Conservation (phyloP, 2,329 filamentous ascomycete genomes). For the Cryphonectria nitschkei region DNA sequence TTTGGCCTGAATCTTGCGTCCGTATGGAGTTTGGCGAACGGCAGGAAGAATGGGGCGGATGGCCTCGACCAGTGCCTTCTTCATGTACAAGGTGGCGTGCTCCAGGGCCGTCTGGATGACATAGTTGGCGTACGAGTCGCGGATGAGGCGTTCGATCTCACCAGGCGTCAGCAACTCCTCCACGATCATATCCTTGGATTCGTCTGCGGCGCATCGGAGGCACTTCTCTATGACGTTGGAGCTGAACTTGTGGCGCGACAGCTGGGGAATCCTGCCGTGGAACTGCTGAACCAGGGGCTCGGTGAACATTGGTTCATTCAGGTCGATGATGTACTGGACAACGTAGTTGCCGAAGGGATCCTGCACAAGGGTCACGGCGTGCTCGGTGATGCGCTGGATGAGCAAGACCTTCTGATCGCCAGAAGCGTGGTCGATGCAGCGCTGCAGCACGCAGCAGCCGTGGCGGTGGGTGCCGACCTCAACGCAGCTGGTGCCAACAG, state of each 20-base stretch:
- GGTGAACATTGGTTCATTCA: slow-evolving; percentile 86
- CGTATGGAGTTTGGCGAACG: slow-evolving; percentile 90
- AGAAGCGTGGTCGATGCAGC: slow-evolving; percentile 96
- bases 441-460: slow-evolving; percentile 95
- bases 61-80: slow-evolving; percentile 76
- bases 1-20: slow-evolving; percentile 90
- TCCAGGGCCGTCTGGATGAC: slow-evolving; percentile 96
- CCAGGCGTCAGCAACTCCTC: slow-evolving; percentile 74
- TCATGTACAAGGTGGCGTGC: slow-evolving; percentile 74
- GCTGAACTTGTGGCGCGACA: slow-evolving; percentile 97
- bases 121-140: slow-evolving; percentile 95
- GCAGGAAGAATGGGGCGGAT: slow-evolving; percentile 83
- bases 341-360: slow-evolving; percentile 99
- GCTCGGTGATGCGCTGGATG: slow-evolving; percentile 82
- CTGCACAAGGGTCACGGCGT: slow-evolving; percentile 88
- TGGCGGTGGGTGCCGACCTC: slow-evolving; percentile 95
- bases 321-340: slow-evolving; percentile 96
- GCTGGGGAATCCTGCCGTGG: slow-evolving; percentile 68
- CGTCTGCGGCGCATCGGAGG: slow-evolving; percentile 77
- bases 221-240: slow-evolving; percentile 99
- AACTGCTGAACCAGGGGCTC: slow-evolving; percentile 86
- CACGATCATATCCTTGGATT: slow-evolving; percentile 79
- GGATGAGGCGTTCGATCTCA: slow-evolving; percentile 86
- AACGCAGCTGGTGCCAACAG: slow-evolving; percentile 84
- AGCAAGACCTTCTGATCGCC: slow-evolving; percentile 87